Percentiles rank a stretch among this genome's conserved stretches.
phyloP scores from a whole-genome alignment of 2,329 filamentous ascomycete species.

The Elsinoe fawcettii region DNA sequence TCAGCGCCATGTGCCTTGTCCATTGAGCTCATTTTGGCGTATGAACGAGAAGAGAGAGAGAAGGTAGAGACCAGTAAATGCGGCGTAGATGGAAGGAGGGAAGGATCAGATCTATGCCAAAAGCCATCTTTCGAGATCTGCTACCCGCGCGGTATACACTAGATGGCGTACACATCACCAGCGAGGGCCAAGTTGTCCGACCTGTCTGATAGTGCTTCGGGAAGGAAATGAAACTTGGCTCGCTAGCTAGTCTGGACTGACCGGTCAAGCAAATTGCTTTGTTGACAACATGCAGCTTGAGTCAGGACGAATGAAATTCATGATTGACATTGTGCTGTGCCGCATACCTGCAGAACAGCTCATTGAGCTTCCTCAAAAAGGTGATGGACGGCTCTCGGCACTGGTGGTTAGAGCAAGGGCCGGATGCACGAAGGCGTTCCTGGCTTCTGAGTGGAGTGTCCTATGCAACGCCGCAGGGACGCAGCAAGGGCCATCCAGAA shows the following conservation, averaged over 20 bases:
- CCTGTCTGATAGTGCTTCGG: background rate
- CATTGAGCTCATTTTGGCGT: background rate
- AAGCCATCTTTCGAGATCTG: background rate
- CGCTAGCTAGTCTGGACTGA: background rate
- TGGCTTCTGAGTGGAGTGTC: background rate
- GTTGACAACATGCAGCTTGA: background rate
- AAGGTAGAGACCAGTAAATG: conserved; percentile 13
- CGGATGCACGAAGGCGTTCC: background rate
- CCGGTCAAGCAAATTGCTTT: conserved; percentile 3
- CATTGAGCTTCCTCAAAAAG: conserved; percentile 10
- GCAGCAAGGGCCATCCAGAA: background rate
- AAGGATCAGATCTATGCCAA: background rate
- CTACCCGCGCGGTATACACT: background rate
- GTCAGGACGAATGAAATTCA: conserved; percentile 2
- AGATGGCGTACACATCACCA: background rate
- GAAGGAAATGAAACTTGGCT: conserved; percentile 4
- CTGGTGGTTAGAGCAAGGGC: background rate
- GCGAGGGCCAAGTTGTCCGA: background rate
- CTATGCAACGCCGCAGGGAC: conserved; percentile 1
- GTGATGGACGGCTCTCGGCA: conserved; percentile 4
- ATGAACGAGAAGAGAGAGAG: background rate
- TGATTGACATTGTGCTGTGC: background rate
- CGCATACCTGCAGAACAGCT: background rate
- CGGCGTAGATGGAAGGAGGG: background rate
- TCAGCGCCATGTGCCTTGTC: conserved; percentile 2